A percentile compares a stretch with the other conserved stretches of the same genome.
phyloP scores from a whole-genome alignment of 768 basidiomycete genomes.

The Gloeophyllum trabeum region DNA sequence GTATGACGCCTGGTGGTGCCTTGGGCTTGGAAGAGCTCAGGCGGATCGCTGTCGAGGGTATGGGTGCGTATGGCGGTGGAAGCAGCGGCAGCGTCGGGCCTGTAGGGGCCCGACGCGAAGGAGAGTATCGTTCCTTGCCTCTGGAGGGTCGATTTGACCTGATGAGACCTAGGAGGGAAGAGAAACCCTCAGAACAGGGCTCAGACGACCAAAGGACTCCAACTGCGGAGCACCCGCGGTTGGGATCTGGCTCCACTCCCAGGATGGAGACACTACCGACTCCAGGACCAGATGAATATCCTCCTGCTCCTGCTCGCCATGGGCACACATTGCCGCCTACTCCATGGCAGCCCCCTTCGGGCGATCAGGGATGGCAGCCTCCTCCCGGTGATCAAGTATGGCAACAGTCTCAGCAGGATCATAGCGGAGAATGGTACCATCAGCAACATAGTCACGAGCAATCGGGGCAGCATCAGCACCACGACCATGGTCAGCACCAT shows the following conservation, averaged over 20 bases:
- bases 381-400: too few relatives aligned
- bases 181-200: conserved; percentile 6
- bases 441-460: conserved; percentile 3
- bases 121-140: conserved; percentile 73
- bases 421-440: background rate
- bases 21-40: conserved; percentile 58
- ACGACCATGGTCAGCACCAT: conserved; percentile 2
- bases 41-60: conserved; percentile 48
- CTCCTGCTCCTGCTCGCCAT: conserved; percentile 45
- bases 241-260: conserved; percentile 15
- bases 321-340: conserved; percentile 14
- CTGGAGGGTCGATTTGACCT: conserved; percentile 84
- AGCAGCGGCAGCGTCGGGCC: conserved; percentile 3
- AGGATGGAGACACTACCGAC: conserved; percentile 47
- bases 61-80: conserved; percentile 17
- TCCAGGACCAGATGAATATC: conserved; percentile 49
- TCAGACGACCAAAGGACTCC: background rate
- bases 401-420: too few relatives aligned
- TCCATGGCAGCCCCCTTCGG: background rate
- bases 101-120: conserved; percentile 34
- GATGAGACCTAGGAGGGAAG: conserved; percentile 42
- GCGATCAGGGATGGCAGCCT: too few relatives aligned
- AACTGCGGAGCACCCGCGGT: background rate
- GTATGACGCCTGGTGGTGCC: too few relatives aligned
- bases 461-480: conserved; percentile 4